Evolutionary conservation across 306 rosid species (phyloP).

Genomic region (Quercus mongolica): DNA sequence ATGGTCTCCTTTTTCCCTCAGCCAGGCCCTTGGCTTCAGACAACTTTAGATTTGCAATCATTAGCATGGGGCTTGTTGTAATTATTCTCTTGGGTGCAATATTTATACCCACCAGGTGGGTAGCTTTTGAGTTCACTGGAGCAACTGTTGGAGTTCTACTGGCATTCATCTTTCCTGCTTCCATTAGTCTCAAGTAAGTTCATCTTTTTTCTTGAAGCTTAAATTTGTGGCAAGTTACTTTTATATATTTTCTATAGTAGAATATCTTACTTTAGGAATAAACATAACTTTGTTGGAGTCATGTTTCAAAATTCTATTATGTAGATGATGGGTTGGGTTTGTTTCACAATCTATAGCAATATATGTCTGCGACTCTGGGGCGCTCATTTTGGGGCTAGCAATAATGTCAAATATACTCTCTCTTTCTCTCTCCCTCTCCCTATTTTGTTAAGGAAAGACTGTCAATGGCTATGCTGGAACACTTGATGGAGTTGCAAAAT

Average conservation of each 20-base stretch:
- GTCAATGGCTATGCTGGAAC: too few relatives aligned
- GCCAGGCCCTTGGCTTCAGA: constrained; percentile 27
- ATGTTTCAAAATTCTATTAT: too few relatives aligned
- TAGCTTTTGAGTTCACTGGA: constrained; percentile 48
- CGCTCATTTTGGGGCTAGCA: too few relatives aligned
- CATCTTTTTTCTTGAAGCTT: not conserved
- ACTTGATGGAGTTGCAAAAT: too few relatives aligned
- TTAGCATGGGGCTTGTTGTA: constrained; percentile 17
- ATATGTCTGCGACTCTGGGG: too few relatives aligned
- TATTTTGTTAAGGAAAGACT: too few relatives aligned
- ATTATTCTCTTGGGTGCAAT: constrained; percentile 41
- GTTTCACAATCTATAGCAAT: too few relatives aligned
- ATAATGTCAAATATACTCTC: too few relatives aligned
- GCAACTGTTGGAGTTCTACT: constrained; percentile 42
- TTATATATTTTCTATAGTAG: not conserved
- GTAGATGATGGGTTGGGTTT: too few relatives aligned
- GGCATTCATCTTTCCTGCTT: constrained; percentile 52
- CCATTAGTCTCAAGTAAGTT: constrained; percentile 33
- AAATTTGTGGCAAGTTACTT: not conserved
- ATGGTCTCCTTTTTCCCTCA: constrained; percentile 38
- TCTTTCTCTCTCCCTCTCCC: too few relatives aligned
- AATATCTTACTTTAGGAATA: too few relatives aligned
- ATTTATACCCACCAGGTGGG: constrained; percentile 50
- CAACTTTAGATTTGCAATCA: constrained; percentile 31
- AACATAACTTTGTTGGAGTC: too few relatives aligned